Base-by-base conservation (phyloP, 2,329 filamentous ascomycete genomes). In the Trichophyton rubrum region DNA sequence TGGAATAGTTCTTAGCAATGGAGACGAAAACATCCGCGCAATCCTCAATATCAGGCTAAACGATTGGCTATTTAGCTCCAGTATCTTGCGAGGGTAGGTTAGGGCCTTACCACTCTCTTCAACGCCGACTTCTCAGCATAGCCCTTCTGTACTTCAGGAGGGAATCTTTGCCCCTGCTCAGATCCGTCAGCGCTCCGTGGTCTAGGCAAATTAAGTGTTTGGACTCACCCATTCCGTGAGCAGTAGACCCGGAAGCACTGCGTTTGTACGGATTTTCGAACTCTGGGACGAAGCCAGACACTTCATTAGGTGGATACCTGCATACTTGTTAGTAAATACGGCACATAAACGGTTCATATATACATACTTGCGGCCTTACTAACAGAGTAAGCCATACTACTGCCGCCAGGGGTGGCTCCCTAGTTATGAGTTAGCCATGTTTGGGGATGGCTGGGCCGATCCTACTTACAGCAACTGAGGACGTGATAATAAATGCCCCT, bases 341-440 rank as follows among this genome's bases (percentile, higher is more conserved):
- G 40, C 59, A 33, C n/a, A n/a, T 15, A 27, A 8, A 5, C 15
- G 30, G 13, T 33, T 20, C 7, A 22, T n/a, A 13, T 55, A 61
- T 30, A 7, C 62, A 56, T 70, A 74, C 86, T 82, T 9, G 89
- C 89, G 0, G 88, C 82, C 70, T 93, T 93, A 41, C 87, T 88
- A 17, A 91, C 85, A 0, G 84, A 79, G 68, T 93, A 93, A 2
- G 89, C 82, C 85, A 85, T 80, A 47, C 79, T 81, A 65, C 79
- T 82, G 3, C 82, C 82, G 59, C 69, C 70, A 58, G 80, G 71
- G n/a, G 74, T 68, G 62, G 80, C 65, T 53, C 78, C 78, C 78
- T 80, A 63, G 64, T 51, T 77, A 77, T 77, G 79, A 63, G 6
- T 17, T 40, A 49, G 55, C 22, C 24, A 35, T 40, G 22, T 40